Evolutionary conservation across 2,329 filamentous ascomycete species (phyloP), one percentile per base, ranked within the genome.

Genomic region (Curvularia sp.): DNA sequence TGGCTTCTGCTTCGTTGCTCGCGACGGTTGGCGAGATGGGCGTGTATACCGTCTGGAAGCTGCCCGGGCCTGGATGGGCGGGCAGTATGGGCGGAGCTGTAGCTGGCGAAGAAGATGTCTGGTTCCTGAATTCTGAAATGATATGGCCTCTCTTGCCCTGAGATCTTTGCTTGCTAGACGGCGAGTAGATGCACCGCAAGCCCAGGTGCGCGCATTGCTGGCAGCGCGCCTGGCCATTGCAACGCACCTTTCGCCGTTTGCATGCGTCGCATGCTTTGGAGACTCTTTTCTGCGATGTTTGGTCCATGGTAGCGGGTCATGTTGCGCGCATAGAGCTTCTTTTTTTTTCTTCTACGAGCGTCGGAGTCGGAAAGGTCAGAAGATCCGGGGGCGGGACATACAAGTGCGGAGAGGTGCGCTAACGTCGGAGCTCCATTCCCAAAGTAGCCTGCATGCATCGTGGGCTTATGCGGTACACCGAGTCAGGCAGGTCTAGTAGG

Each of bases 261-360:
- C 80, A 83, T 6, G 79, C 76, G 59, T 82, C 79, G 61, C 81
- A 82, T n/a, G 81, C 80, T 63, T 75, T 76, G 31, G 72, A 74
- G 28, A 74, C 72, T 65, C 73, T 65, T 63, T 74, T 75, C 28
- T 70, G 65, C 57, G 58, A 44, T 61, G 62, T 60, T 41, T 60
- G 55, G 39, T 74, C 65, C 70, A 73, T 74, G 49, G 58, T 60
- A 59, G 61, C 48, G 60, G 64, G 55, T 68, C 67, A 65, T 68
- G 59, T 47, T 68, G 61, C 53, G 61, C 56, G 58, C 39, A 49
- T 49, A 31, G 41, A 57, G 53, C 49, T 57, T 57, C 55, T 64
- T 15, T 18, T 28, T 44, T 44, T 43, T 43, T 28, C 15, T 13
- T 28, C 56, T 57, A 55, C 43, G 35, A 57, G 51, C 47, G 53